These are phyloP conservation scores for Sphaerulina musiva DNA, from an alignment of 2,329 filamentous ascomycete genomes.

Conservation along the genomic window DNA sequence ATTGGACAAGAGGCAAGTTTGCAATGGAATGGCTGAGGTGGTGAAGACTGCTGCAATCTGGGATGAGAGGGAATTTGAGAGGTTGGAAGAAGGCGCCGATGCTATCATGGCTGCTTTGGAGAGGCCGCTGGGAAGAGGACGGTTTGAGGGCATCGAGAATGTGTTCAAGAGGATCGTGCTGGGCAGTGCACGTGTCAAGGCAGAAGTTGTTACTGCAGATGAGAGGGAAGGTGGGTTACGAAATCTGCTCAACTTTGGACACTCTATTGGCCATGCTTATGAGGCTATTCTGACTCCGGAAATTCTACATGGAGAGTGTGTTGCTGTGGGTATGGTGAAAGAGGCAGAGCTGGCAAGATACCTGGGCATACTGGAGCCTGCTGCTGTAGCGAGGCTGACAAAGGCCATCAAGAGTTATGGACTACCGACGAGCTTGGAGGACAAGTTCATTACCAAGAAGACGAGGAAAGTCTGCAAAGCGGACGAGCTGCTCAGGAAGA, in stretches of 20 bases:
- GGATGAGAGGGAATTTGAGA: slow-evolving; percentile 77
- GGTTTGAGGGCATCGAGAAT: slow-evolving; percentile 60
- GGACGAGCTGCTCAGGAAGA: slow-evolving; percentile 78
- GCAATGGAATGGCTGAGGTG: slow-evolving; percentile 98
- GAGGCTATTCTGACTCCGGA: slow-evolving; percentile 94
- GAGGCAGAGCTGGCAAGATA: slow-evolving; percentile 90
- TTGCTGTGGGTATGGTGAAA: slow-evolving; percentile 97
- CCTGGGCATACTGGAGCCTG: slow-evolving; percentile 75
- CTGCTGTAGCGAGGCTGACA: slow-evolving; percentile 78
- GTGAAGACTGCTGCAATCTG: slow-evolving; percentile 83
- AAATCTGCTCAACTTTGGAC: slow-evolving; percentile 94
- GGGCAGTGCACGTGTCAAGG: slow-evolving; percentile 88
- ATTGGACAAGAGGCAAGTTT: slow-evolving; percentile 82
- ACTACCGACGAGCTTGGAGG: slow-evolving; percentile 74
- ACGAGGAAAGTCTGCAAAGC: slow-evolving; percentile 84
- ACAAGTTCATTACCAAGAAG: slow-evolving; percentile 75
- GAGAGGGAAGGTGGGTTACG: slow-evolving; percentile 89
- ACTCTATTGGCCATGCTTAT: slow-evolving; percentile 94
- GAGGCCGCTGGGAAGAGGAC: slow-evolving; percentile 48
- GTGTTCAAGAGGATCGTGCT: slow-evolving; percentile 61
- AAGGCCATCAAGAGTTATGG: slow-evolving; percentile 96
- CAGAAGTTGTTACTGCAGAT: slow-evolving; percentile 86
- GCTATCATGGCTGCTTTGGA: slow-evolving; percentile 68
- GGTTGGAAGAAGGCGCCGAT: slow-evolving; percentile 74
- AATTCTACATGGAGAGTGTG: slow-evolving; percentile 88